Base-by-base conservation (phyloP, 2,329 filamentous ascomycete species). In the Diplodia sapinea region DNA sequence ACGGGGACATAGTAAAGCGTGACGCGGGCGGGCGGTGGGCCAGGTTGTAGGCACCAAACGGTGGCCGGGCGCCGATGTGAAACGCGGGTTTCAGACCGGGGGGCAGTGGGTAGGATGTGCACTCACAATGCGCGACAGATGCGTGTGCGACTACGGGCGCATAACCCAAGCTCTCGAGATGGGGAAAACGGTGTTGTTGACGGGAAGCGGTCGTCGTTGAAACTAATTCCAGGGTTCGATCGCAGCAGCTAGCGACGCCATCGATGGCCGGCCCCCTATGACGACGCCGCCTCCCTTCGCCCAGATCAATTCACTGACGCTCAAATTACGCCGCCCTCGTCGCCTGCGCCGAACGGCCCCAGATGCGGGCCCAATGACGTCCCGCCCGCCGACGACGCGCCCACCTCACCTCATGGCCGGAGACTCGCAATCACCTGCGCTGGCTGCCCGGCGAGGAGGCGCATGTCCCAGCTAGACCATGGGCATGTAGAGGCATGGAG, bases 31-130 rank as follows among this genome's bases (percentile, higher is more conserved):
- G 57, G 57, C 57, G 57, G 57, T 62, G 57, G 57, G 59, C 59
- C 23, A 23, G 23, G 23, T 23, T 23, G 23, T 23, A 23, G 23
- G 63, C 63, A 66, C 50, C 55, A 51, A 51, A 62, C 47, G 43
- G 54, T 15, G 64, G 26, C 55, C 64, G 64, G 43, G 64, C 64
- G 52, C 63, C 63, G 51, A 51, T 59, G 43, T 47, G 64, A 66
- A 66, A 66, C 64, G 23, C 52, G 31, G 26, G 64, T 66, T 66
- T 66, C 64, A 66, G 64, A 33, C 64, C 12, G 57, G 57, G 40
- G 33, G 55, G 38, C 20, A 12, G 56, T 40, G 59, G 59, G 47
- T 47, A 36, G 49, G 62, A 47, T 62, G 47, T 63, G 47, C 59
- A 63, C 59, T 63, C 31, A 63, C 59, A 63, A 51, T 63, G 43